Conservation (phyloP, 352 stramenopile genomes). For the Pythium grandisporangium region DNA sequence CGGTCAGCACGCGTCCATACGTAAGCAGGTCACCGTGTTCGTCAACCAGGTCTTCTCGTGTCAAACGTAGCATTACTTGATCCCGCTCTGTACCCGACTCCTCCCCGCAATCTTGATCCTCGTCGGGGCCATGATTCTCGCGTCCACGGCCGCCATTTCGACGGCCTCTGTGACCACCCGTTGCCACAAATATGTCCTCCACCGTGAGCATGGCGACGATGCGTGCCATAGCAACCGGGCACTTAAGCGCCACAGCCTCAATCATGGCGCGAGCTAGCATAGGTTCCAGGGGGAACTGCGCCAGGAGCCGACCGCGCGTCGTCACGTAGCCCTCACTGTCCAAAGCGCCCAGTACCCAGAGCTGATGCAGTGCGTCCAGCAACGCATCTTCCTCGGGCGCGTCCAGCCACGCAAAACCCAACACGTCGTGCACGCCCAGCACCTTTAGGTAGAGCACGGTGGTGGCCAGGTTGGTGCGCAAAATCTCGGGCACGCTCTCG, state of each 20-base stretch:
- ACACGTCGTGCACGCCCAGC: conserved; percentile 59
- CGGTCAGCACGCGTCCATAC: conserved; percentile 29
- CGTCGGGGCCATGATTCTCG: conserved; percentile 11
- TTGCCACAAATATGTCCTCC: conserved; percentile 57
- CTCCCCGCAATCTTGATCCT: conserved; percentile 5
- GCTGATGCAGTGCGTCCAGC: conserved; percentile 65
- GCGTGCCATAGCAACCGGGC: conserved; percentile 46
- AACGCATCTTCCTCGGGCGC: conserved; percentile 57
- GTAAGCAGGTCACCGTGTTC: conserved; percentile 51
- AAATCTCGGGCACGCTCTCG: conserved; percentile 98
- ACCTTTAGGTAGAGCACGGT: conserved; percentile 90
- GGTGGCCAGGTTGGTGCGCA: conserved; percentile 90
- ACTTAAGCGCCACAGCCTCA: conserved; percentile 45
- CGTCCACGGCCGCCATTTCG: too few species aligned
- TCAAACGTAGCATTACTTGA: conserved; percentile 27
- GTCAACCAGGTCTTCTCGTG: conserved; percentile 33
- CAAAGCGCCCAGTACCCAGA: conserved; percentile 60
- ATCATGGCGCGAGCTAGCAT: conserved; percentile 56
- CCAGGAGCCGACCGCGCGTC: conserved; percentile 64
- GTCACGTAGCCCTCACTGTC: conserved; percentile 43
- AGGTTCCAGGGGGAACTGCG: conserved; percentile 77
- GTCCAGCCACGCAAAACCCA: conserved; percentile 65
- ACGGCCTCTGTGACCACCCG: conserved; percentile 2
- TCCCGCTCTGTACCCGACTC: conserved; percentile 20
- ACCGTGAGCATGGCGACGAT: conserved; percentile 82